phyloP scores from a whole-genome alignment of 2,329 filamentous ascomycete genomes.

The Hypoxylon sp. region DNA sequence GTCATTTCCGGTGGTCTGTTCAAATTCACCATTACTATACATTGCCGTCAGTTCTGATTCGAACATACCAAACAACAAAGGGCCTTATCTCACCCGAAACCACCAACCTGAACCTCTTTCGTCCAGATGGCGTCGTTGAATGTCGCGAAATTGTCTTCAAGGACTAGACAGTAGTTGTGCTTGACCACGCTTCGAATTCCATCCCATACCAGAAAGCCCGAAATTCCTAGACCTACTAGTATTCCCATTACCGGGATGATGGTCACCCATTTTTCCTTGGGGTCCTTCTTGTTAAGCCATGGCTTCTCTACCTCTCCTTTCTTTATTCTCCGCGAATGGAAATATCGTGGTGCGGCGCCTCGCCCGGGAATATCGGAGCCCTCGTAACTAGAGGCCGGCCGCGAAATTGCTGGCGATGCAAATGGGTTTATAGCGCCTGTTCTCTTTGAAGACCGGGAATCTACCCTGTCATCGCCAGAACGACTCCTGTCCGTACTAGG shows the following conservation, averaged over 20 bases:
- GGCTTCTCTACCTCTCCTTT: conserved; percentile 82
- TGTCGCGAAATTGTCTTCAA: conserved; percentile 74
- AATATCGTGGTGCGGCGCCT: conserved; percentile 68
- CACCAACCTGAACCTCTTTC: conserved; percentile 80
- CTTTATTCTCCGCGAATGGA: conserved; percentile 78
- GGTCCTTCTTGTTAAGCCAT: conserved; percentile 80
- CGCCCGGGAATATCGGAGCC: conserved; percentile 58
- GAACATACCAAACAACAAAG: background rate
- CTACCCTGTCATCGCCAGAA: conserved; percentile 56
- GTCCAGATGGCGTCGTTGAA: conserved; percentile 75
- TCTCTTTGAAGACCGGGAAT: conserved; percentile 41
- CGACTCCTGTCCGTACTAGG: conserved; percentile 60
- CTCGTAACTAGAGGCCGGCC: conserved; percentile 63
- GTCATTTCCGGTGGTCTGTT: conserved; percentile 77
- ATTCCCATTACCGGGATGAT: conserved; percentile 83
- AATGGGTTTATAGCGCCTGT: conserved; percentile 59
- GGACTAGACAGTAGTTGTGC: conserved; percentile 78
- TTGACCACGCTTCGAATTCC: conserved; percentile 78
- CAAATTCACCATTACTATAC: conserved; percentile 82
- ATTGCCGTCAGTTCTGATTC: conserved; percentile 28
- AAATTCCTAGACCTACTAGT: conserved; percentile 74
- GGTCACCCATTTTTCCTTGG: conserved; percentile 87
- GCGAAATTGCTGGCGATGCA: conserved; percentile 58
- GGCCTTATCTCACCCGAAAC: conserved; percentile 73
- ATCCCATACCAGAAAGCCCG: conserved; percentile 81